phyloP scores from a whole-genome alignment of 179 eudicot genomes.

The Spergularia azorica region DNA sequence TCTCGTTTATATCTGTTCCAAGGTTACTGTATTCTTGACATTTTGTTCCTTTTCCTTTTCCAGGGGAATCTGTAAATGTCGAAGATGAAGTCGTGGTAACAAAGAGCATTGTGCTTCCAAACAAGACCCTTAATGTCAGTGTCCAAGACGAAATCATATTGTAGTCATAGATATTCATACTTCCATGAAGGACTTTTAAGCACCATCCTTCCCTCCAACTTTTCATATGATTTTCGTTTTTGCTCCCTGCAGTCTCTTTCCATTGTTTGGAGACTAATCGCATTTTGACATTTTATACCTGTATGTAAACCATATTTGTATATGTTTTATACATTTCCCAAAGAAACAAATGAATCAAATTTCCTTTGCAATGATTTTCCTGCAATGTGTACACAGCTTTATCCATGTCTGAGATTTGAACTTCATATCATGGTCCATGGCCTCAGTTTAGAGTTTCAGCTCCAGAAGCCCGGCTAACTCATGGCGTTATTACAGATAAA shows the following conservation, averaged over 20 bases:
- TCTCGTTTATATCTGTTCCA: not conserved
- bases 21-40: not conserved
- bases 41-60: slow-evolving; percentile 7
- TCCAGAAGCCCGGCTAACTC: too few relatives aligned
- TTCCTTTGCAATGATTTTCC: not conserved
- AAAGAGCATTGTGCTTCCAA: slow-evolving; percentile 91
- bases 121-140: slow-evolving; percentile 85
- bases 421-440: not conserved
- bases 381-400: not conserved
- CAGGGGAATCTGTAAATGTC: slow-evolving; percentile 89
- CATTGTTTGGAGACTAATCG: not conserved
- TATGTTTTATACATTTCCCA: slow-evolving; percentile 14
- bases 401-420: not conserved
- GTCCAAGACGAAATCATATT: slow-evolving; percentile 91
- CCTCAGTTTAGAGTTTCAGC: too few relatives aligned
- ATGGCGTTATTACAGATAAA: too few relatives aligned
- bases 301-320: slow-evolving; percentile 16
- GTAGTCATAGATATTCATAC: slow-evolving; percentile 23
- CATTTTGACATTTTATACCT: slow-evolving; percentile 5
- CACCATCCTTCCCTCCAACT: not conserved
- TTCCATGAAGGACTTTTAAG: not conserved
- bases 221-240: not conserved
- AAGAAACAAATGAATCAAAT: slow-evolving; percentile 11
- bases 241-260: not conserved
- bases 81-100: slow-evolving; percentile 95